Evolutionary conservation across 805 yeast species (phyloP).

Genomic region (Zygosaccharomyces pseudorouxii): DNA sequence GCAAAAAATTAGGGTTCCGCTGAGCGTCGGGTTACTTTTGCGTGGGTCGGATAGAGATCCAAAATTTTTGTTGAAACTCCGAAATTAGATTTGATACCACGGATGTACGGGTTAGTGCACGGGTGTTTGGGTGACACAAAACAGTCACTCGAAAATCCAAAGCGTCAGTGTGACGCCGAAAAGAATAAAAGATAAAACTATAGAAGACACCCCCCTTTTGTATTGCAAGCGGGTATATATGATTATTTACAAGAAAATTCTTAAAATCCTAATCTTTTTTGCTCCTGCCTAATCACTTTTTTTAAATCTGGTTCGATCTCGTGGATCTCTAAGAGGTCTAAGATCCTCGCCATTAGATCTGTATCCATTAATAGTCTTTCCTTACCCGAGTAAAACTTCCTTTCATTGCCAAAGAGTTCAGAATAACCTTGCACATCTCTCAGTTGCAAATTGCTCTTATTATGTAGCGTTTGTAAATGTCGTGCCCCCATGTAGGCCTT

Average conservation of each 20-base stretch:
- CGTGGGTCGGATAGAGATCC: background rate
- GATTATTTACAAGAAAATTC: background rate
- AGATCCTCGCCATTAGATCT: constrained; percentile 43
- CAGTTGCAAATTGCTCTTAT: constrained; percentile 34
- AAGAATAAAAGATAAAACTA: background rate
- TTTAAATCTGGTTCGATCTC: constrained; percentile 42
- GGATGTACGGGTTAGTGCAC: background rate
- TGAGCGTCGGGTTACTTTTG: constrained; percentile 3
- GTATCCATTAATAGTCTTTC: constrained; percentile 41
- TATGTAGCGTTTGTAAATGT: constrained; percentile 57
- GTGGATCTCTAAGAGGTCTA: constrained; percentile 42
- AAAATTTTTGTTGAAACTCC: background rate
- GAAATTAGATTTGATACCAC: background rate
- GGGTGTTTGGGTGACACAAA: background rate
- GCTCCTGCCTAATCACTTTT: constrained; percentile 55
- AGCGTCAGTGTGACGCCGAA: background rate
- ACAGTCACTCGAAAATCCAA: background rate
- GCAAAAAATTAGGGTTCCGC: constrained; percentile 1
- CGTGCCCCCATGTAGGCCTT: constrained; percentile 72
- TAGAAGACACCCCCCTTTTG: background rate
- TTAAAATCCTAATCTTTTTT: constrained; percentile 8
- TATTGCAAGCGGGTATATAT: background rate
- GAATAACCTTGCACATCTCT: constrained; percentile 32
- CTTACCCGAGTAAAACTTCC: constrained; percentile 15
- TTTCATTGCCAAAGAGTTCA: constrained; percentile 17